Evolutionary conservation across 2,329 filamentous ascomycete species (phyloP), one percentile per base, ranked within the genome.

Genomic region (Alternaria gaisen): DNA sequence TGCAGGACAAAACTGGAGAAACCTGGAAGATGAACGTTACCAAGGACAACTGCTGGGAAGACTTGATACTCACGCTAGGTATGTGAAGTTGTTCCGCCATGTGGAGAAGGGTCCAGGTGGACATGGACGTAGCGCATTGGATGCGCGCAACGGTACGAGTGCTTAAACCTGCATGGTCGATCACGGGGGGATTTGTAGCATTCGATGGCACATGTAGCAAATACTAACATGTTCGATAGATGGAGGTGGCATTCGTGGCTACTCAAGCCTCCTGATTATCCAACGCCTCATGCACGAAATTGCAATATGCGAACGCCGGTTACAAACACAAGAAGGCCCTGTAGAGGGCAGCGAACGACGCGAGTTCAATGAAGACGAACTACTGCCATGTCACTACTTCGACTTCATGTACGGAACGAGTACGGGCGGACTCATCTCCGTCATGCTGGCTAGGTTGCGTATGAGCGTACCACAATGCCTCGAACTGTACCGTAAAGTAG

Each of bases 321-420:
- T 83, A 30, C 79, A 82, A 56, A 70, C 74, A 32, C 75, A 80
- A 89, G 75, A 79, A 43, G 74, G 77, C 5, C 75, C 75, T 4
- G 72, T 78, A 4, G 46, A 63, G 8, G 72, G 65, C 30, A 72
- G 67, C 48, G 53, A 56, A 53, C 71, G 69, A 30, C 61, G 51
- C 48, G 72, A 72, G 3, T 79, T 79, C 58, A 71, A 76, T 48
- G 80, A 82, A 61, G 75, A 81, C 47, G 78, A 82, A 44, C 75
- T 84, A 1, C 70, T 83, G 11, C 83, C 83, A 58, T 84, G 82
- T 59, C 81, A 85, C 62, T 85, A 84, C 69, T 85, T 85, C 70
- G 83, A 85, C 63, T 82, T 83, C 72, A 84, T 85, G 77, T 84
- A 83, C 56, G 83, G 83, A 22, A 85, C 83, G 5, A 83, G 80